Percentiles rank a stretch among this genome's conserved stretches.
phyloP scores from a whole-genome alignment of 192 early-diverging fungal genomes.

The Mortierella claussenii region DNA sequence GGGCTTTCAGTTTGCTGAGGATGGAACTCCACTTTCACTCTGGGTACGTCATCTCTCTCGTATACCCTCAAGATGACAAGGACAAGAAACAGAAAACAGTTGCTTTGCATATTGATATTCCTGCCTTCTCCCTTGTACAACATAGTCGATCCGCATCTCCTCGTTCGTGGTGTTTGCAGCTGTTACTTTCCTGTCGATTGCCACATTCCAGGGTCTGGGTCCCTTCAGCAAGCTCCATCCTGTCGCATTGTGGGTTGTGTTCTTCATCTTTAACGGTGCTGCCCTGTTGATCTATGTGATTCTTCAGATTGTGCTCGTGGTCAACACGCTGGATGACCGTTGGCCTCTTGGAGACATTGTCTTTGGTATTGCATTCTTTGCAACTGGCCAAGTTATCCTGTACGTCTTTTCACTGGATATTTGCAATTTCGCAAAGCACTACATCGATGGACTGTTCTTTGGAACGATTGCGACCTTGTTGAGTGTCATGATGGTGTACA shows the following conservation, averaged over 20 bases:
- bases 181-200: slow-evolving; percentile 72
- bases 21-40: slow-evolving; percentile 85
- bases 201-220: slow-evolving; percentile 70
- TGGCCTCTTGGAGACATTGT: slow-evolving; percentile 90
- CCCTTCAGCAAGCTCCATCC: slow-evolving; percentile 66
- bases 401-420: slow-evolving; percentile 76
- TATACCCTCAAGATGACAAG: too few relatives aligned
- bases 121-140: neutral
- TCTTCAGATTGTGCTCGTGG: slow-evolving; percentile 85
- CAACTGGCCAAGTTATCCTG: slow-evolving; percentile 75
- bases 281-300: slow-evolving; percentile 81
- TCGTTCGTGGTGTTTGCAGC: slow-evolving; percentile 75
- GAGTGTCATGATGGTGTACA: slow-evolving; percentile 95
- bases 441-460: slow-evolving; percentile 94
- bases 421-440: slow-evolving; percentile 85
- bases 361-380: slow-evolving; percentile 82
- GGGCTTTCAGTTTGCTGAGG: slow-evolving; percentile 90
- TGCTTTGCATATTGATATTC: neutral
- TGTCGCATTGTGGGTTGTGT: slow-evolving; percentile 75
- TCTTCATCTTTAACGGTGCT: slow-evolving; percentile 77
- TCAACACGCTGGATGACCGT: slow-evolving; percentile 85
- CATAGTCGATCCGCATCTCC: slow-evolving; percentile 80
- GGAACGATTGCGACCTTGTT: slow-evolving; percentile 80
- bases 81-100: neutral
- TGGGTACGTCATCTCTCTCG: slow-evolving; percentile 72